Conservation (phyloP, 2,329 filamentous ascomycete species). For the Pezizomycotina sp. region DNA sequence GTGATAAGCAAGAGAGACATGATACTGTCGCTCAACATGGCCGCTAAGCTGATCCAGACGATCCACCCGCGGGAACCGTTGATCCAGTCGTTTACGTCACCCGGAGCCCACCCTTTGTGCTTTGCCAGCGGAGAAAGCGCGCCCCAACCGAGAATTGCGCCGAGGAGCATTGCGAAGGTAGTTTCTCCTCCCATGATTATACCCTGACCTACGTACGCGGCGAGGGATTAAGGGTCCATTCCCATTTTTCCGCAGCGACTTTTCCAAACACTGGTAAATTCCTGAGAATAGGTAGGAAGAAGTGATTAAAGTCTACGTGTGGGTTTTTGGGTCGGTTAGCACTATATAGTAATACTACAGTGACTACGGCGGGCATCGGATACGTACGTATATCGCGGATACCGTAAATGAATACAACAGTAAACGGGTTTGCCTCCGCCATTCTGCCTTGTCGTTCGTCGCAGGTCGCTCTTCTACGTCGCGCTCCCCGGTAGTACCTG, state of each 20-base stretch:
- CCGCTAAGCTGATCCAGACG: conserved; percentile 86
- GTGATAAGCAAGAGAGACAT: conserved; percentile 53
- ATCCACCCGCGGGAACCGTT: conserved; percentile 95
- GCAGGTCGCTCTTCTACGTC: conserved; percentile 16
- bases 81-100: conserved; percentile 74
- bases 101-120: conserved; percentile 71
- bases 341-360: background rate
- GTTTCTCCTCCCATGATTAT: conserved; percentile 97
- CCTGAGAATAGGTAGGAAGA: conserved; percentile 73
- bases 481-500: conserved; percentile 8
- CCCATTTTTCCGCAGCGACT: conserved; percentile 58
- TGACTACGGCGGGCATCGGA: conserved; percentile 9
- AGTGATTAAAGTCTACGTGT: conserved; percentile 62
- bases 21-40: conserved; percentile 89
- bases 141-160: conserved; percentile 78
- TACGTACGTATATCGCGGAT: conserved; percentile 39
- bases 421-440: conserved; percentile 45
- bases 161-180: conserved; percentile 86
- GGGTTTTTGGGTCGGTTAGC: conserved; percentile 21
- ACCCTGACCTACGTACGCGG: conserved; percentile 93
- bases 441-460: conserved; percentile 34
- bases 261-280: conserved; percentile 75
- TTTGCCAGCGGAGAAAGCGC: conserved; percentile 81
- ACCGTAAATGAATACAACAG: conserved; percentile 43
- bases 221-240: conserved; percentile 92